Percentiles rank a stretch among this genome's conserved stretches.
phyloP scores from a whole-genome alignment of 2,329 filamentous ascomycete species.

The Penicillium italicum region DNA sequence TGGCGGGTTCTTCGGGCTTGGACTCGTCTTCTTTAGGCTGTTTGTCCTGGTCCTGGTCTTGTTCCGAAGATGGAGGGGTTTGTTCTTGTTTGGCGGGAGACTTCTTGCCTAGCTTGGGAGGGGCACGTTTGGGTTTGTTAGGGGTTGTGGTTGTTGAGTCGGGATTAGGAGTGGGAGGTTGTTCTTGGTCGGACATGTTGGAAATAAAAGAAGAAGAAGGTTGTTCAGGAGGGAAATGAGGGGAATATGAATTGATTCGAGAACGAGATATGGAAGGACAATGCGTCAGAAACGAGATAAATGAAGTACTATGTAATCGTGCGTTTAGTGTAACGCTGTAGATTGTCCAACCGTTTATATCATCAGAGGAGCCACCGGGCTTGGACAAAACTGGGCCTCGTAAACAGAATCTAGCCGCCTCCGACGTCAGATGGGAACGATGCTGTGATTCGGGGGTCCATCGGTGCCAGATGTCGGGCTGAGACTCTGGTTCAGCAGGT shows the following conservation, averaged over 20 bases:
- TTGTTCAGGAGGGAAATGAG: constrained; percentile 10
- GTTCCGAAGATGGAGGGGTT: constrained; percentile 24
- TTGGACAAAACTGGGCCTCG: constrained; percentile 15
- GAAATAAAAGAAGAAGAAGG: constrained; percentile 20
- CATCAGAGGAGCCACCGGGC: constrained; percentile 8
- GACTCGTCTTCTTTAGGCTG: constrained; percentile 13
- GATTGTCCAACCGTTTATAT: constrained; percentile 19
- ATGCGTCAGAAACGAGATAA: constrained; percentile 16
- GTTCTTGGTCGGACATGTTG: constrained; percentile 32
- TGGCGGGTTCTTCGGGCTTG: constrained; percentile 8
- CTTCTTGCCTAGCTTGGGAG: constrained; percentile 33
- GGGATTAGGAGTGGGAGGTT: constrained; percentile 18
- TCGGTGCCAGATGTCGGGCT: neutral
- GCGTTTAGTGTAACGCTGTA: constrained; percentile 18
- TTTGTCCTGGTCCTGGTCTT: constrained; percentile 16
- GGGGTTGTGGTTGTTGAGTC: constrained; percentile 17
- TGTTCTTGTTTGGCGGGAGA: constrained; percentile 26
- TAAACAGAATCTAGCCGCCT: constrained; percentile 15
- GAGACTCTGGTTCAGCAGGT: neutral
- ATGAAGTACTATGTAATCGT: constrained; percentile 12
- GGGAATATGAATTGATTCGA: constrained; percentile 24
- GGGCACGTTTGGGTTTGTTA: constrained; percentile 27
- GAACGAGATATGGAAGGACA: constrained; percentile 13
- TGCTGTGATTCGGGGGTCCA: neutral
- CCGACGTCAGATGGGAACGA: constrained; percentile 25